Evolutionary conservation across 371 early-diverging fungal genomes (phyloP), one percentile per base, ranked within the genome.

Genomic region (Apophysomyces sp.): DNA sequence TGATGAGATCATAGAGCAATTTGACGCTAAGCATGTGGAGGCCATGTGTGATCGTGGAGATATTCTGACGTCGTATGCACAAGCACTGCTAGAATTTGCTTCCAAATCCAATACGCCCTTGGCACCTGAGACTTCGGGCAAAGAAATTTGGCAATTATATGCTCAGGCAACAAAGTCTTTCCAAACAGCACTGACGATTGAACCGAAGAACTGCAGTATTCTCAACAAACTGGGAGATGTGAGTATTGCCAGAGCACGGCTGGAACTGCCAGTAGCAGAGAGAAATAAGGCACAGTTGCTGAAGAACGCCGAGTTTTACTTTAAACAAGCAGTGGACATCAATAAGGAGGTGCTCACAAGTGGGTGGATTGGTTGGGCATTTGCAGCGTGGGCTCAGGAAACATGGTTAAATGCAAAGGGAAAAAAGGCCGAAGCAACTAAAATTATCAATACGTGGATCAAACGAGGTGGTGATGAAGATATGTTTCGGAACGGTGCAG

Each of bases 11-110:
- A 62, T 88, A 49, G 70, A 71, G 16, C 58, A 69, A 11, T 54
- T 73, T 15, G 81, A 86, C 34, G 67, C 74, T 2, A 71, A 72
- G 2, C 73, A 87, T 65, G 86, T 87, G 4, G 89, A 89, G 66
- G 88, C 91, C 1, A 64, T 85, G 55, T 89, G 89, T 60, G 89
- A 89, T 62, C 81, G 81, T 44, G 91, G 87, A 3, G 91, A 91
- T 77, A 63, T 89, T 0, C 65, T 85, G 60, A 78, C 82, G 6
- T 68, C 83, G 0, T 89, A 80, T 75, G 88, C 84, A 7, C 82
- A 87, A 37, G 74, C 77, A 0, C 51, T 83, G 21, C 57, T 69
- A 0, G 69, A 76, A 7, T 32, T 66, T 16, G 61, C 61, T 11
- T 24, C 61, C n/a, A 72, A 67, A 32, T 67, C 67, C 27, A 41